Percentiles rank a stretch among this genome's conserved stretches.
Conservation (phyloP, 2,329 filamentous ascomycete species). For the Didymella keratinophila region DNA sequence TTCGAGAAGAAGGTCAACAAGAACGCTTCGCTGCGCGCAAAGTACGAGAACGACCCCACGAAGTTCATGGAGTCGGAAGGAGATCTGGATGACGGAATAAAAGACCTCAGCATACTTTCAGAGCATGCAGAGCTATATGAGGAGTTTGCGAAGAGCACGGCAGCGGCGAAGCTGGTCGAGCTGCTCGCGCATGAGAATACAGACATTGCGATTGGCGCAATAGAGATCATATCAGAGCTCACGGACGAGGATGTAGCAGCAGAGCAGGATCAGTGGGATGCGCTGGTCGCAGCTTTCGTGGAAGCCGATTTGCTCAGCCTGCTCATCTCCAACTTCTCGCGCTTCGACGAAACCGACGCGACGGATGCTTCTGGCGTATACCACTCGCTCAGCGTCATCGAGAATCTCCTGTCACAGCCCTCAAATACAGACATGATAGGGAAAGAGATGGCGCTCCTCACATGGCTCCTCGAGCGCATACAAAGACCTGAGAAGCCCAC, state of each 20-base stretch:
- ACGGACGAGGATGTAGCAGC: slow-evolving; percentile 92
- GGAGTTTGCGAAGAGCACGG: slow-evolving; percentile 80
- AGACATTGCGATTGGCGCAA: slow-evolving; percentile 90
- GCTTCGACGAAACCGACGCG: slow-evolving; percentile 76
- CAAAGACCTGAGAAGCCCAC: slow-evolving; percentile 72
- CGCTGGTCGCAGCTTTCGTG: slow-evolving; percentile 69
- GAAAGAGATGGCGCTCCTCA: slow-evolving; percentile 70
- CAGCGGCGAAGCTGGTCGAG: slow-evolving; percentile 75
- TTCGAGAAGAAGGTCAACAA: slow-evolving; percentile 92
- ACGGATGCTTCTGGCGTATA: slow-evolving; percentile 87
- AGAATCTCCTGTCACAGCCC: slow-evolving; percentile 80
- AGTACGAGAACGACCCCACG: slow-evolving; percentile 78
- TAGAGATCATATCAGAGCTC: slow-evolving; percentile 88
- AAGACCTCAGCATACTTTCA: slow-evolving; percentile 78
- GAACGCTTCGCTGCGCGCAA: slow-evolving; percentile 88
- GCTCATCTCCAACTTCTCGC: slow-evolving; percentile 77
- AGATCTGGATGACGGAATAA: slow-evolving; percentile 88
- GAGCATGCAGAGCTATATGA: slow-evolving; percentile 85
- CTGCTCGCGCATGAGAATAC: slow-evolving; percentile 94
- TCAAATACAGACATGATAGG: slow-evolving; percentile 76
- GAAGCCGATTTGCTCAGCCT: slow-evolving; percentile 76
- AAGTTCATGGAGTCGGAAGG: slow-evolving; percentile 88
- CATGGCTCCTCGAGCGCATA: slow-evolving; percentile 80
- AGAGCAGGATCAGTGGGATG: slow-evolving; percentile 80
- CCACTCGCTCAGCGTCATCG: slow-evolving; percentile 79